Percentiles rank a stretch among this genome's conserved stretches.
phyloP scores from a whole-genome alignment of 176 grass and related monocot species.

The Guadua angustifolia region DNA sequence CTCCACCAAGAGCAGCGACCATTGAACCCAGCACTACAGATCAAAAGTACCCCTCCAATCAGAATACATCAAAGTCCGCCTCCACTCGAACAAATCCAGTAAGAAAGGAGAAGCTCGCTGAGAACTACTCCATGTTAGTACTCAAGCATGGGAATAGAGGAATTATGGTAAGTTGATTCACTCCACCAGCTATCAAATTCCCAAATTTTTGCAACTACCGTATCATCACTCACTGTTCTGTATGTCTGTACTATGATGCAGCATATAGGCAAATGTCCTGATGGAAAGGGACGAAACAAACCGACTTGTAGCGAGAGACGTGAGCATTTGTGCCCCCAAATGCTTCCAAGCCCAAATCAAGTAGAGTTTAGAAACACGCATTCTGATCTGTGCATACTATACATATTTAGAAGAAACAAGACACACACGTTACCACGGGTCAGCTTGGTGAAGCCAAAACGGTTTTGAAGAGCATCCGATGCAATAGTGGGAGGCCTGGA shows the following conservation, averaged over 20 bases:
- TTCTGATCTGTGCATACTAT: slow-evolving; percentile 23
- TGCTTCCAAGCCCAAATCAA: slow-evolving; percentile 1
- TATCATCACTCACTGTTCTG: slow-evolving; percentile 1
- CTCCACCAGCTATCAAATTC: neutral
- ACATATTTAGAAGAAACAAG: slow-evolving; percentile 43
- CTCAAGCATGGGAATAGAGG: slow-evolving; percentile 37
- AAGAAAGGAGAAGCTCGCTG: neutral
- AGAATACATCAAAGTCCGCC: neutral
- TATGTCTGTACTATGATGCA: slow-evolving; percentile 38
- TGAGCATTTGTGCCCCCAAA: slow-evolving; percentile 17
- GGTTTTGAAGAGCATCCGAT: slow-evolving; percentile 16
- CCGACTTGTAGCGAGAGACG: slow-evolving; percentile 39
- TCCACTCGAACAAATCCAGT: neutral
- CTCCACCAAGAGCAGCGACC: no score
- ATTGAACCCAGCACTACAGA: no score
- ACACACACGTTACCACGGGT: neutral
- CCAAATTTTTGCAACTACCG: neutral
- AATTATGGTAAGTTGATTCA: slow-evolving; percentile 27
- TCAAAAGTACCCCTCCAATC: neutral
- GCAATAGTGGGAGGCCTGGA: slow-evolving; percentile 2
- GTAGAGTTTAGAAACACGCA: neutral
- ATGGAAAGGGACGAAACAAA: slow-evolving; percentile 48
- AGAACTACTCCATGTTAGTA: slow-evolving; percentile 38
- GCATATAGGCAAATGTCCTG: slow-evolving; percentile 28
- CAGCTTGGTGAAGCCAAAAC: slow-evolving; percentile 35